Conservation (phyloP, 148 eudicot genomes). For the Cornus controversa region DNA sequence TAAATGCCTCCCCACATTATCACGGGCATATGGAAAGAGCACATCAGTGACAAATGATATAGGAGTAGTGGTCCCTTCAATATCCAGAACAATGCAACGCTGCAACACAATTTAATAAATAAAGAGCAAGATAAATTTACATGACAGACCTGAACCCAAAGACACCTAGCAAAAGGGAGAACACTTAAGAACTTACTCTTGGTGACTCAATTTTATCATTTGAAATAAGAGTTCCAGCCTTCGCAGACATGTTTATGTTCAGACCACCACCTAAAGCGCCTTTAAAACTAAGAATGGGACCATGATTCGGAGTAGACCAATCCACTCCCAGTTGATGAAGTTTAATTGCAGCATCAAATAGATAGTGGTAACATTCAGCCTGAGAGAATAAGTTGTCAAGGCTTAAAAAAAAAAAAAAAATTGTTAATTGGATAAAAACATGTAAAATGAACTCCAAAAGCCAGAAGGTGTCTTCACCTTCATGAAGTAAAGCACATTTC, state of each 20-base stretch:
- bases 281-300: conserved; percentile 44
- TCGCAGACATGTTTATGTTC: conserved; percentile 14
- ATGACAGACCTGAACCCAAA: background rate
- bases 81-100: conserved; percentile 95
- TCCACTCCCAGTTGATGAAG: conserved; percentile 83
- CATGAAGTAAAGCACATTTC: too few relatives aligned
- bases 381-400: conserved; percentile 34
- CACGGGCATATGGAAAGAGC: conserved; percentile 92
- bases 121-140: background rate
- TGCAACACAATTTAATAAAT: conserved; percentile 30
- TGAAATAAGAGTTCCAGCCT: conserved; percentile 23
- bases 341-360: conserved; percentile 93
- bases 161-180: conserved; percentile 5
- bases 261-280: conserved; percentile 32
- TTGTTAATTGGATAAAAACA: background rate
- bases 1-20: conserved; percentile 84
- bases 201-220: conserved; percentile 24
- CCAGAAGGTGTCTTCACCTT: background rate
- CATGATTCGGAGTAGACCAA: conserved; percentile 79
- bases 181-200: conserved; percentile 32
- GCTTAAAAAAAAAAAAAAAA: too few relatives aligned
- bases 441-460: background rate
- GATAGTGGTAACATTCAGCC: conserved; percentile 96
- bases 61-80: conserved; percentile 99
- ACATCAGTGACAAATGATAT: conserved; percentile 91